Base-by-base conservation (phyloP, 441 rosid species). In the Eruca vesicaria region DNA sequence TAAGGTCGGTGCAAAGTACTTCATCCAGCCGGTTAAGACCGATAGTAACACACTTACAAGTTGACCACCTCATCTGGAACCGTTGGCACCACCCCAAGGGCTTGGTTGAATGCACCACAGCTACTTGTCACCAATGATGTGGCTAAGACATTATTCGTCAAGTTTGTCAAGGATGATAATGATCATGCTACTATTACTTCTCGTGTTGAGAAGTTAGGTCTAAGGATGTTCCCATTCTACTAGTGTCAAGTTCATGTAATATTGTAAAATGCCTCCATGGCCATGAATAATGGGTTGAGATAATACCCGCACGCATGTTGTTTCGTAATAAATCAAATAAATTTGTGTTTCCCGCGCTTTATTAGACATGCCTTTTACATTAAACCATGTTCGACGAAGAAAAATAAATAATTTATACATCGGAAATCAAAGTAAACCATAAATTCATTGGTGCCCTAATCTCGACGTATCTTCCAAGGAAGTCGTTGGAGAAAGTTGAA, bases 11-110 rank as follows among this genome's bases (percentile, higher is more conserved):
- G 4, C 1, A 6, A 0, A 11, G 33, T 74, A 75, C 78, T 50
- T 50, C 57, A 75, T 75, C 69, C 53, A 45, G 66, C 61, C 53
- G 36, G 43, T 67, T 19, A 9, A 38, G 31, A 28, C 26, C 8
- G 5, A 16, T 14, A 48, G 2, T 15, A 64, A 57, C 48, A 70
- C 56, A 45, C 21, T 61, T 76, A 76, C 62, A 71, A 76, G 67
- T 32, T 76, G 14, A 56, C 61, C 31, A 63, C 32, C 6, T 7
- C 0, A 0, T 2, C 0, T 7, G 66, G 66, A 41, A 6, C 38
- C 12, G 41, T 76, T 29, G 66, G 75, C 63, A 9, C 71, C 43
- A 32, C 0, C 18, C 41, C 55, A 6, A 66, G 61, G 18, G 0
- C 0, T 8, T 15, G 63, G 43, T 2, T n/a, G 0, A 0, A 23